Percentiles rank a stretch among this genome's conserved stretches.
Conservation (phyloP, 352 stramenopile species). For the Pythium grandisporangium region DNA sequence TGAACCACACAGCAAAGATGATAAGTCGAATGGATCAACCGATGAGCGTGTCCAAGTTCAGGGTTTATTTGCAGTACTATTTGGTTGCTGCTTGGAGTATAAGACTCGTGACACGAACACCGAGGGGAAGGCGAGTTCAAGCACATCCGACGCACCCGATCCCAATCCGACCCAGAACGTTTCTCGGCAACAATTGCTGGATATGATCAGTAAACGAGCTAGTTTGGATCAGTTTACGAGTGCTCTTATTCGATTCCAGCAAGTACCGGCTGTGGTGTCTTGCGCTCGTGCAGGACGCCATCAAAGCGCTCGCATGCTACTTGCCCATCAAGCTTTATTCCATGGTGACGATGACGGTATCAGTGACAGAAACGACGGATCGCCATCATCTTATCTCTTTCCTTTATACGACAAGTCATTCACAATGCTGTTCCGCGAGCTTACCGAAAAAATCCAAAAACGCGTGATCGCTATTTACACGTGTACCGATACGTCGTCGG, state of each 20-base stretch:
- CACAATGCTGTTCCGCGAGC: constrained; percentile 29
- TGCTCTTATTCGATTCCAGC: constrained; percentile 54
- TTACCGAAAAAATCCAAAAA: constrained; percentile 48
- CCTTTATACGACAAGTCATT: constrained; percentile 64
- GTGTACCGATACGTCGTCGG: constrained; percentile 13
- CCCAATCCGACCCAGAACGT: too few species aligned
- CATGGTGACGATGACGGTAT: constrained; percentile 12
- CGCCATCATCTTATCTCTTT: constrained; percentile 62
- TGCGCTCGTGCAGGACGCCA: constrained; percentile 30
- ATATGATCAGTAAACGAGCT: constrained; percentile 58
- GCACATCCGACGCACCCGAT: too few species aligned
- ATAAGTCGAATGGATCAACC: constrained; percentile 1
- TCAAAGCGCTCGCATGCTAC: constrained; percentile 25
- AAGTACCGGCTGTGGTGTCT: constrained; percentile 31
- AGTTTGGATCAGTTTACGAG: constrained; percentile 59
- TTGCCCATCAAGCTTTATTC: constrained; percentile 25
- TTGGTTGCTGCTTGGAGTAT: constrained; percentile 54
- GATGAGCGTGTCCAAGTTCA: constrained; percentile 24
- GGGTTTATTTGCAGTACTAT: constrained; percentile 35
- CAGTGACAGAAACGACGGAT: too few species aligned
- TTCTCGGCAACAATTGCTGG: constrained; percentile 48
- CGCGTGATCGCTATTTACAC: constrained; percentile 62
- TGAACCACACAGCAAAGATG: neutral
- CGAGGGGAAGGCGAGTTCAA: too few species aligned
- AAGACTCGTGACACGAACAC: constrained; percentile 14